These are phyloP conservation scores for Conticribra weissflogii DNA, from an alignment of 108 stramenopile species.

Conservation along the genomic window DNA sequence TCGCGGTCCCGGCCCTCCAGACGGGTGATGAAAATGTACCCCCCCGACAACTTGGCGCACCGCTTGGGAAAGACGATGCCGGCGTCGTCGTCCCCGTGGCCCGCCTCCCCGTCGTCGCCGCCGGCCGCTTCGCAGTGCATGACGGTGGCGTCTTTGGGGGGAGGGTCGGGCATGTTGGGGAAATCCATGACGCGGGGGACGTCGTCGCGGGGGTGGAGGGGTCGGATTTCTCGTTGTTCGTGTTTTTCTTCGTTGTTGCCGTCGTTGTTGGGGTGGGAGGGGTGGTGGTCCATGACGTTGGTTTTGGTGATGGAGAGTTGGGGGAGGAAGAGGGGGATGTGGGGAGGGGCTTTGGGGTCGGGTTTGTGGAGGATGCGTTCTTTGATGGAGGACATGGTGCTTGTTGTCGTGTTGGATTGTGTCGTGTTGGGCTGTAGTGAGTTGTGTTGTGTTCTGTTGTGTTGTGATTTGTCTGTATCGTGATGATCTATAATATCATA, in stretches of 20 bases:
- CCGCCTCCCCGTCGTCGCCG: conserved; percentile 36
- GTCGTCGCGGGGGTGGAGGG: conserved; percentile 41
- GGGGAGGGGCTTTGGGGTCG: conserved; percentile 34
- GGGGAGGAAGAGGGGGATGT: conserved; percentile 47
- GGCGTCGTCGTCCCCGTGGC: conserved; percentile 39
- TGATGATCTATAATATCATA: too few species aligned
- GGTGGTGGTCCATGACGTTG: not conserved
- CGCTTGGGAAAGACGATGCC: conserved; percentile 68
- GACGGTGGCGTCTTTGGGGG: conserved; percentile 51
- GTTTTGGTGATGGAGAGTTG: conserved; percentile 9
- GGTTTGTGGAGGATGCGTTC: conserved; percentile 37
- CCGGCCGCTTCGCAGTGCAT: conserved; percentile 59
- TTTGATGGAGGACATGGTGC: conserved; percentile 31
- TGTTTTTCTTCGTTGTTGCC: not conserved
- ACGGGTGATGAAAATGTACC: conserved; percentile 76
- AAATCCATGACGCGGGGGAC: conserved; percentile 82
- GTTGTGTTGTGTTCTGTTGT: too few species aligned
- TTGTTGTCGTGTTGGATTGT: too few species aligned
- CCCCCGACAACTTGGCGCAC: conserved; percentile 63
- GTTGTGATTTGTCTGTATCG: too few species aligned
- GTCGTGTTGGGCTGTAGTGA: too few species aligned
- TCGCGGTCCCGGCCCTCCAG: conserved; percentile 15
- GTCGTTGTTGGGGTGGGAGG: not conserved
- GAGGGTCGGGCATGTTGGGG: conserved; percentile 63
- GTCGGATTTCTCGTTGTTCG: conserved; percentile 22